Evolutionary conservation across 768 basidiomycete species (phyloP).

Genomic region (Naganishia antarctica): DNA sequence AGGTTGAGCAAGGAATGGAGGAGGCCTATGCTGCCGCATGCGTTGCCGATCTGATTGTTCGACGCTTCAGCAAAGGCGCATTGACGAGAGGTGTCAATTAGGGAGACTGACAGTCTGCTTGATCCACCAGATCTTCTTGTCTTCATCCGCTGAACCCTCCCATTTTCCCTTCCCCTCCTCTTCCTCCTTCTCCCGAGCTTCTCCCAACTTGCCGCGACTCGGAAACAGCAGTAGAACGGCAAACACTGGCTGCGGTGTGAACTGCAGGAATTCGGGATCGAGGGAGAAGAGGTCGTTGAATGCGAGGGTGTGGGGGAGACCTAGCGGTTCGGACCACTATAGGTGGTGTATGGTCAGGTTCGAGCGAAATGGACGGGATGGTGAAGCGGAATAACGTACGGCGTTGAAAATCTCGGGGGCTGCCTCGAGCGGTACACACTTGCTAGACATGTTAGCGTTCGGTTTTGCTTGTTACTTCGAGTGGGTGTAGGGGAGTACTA

Average conservation of each 20-base stretch:
- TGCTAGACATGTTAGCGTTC: constrained; percentile 30
- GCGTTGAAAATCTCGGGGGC: constrained; percentile 47
- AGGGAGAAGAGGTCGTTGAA: constrained; percentile 49
- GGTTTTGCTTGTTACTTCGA: too few species aligned
- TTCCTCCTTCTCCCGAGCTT: constrained; percentile 61
- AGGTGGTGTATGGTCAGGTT: neutral
- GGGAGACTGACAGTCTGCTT: constrained; percentile 69
- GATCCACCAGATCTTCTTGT: constrained; percentile 68
- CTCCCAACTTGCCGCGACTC: constrained; percentile 55
- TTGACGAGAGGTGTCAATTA: neutral
- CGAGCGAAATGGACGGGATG: neutral
- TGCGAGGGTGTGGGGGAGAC: constrained; percentile 40
- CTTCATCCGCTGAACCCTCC: constrained; percentile 53
- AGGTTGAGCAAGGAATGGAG: constrained; percentile 80
- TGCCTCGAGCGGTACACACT: constrained; percentile 48
- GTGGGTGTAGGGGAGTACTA: too few species aligned
- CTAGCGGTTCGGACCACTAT: constrained; percentile 44
- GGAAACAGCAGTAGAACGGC: constrained; percentile 86
- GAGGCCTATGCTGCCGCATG: constrained; percentile 74
- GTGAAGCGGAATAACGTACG: constrained; percentile 6
- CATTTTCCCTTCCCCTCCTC: constrained; percentile 53
- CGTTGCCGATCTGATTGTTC: constrained; percentile 64
- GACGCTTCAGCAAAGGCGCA: neutral
- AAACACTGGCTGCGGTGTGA: constrained; percentile 70
- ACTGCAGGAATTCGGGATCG: constrained; percentile 59